phyloP scores from a whole-genome alignment of 1,139 yeast genomes.

The Eremothecium cymbalariae region DNA sequence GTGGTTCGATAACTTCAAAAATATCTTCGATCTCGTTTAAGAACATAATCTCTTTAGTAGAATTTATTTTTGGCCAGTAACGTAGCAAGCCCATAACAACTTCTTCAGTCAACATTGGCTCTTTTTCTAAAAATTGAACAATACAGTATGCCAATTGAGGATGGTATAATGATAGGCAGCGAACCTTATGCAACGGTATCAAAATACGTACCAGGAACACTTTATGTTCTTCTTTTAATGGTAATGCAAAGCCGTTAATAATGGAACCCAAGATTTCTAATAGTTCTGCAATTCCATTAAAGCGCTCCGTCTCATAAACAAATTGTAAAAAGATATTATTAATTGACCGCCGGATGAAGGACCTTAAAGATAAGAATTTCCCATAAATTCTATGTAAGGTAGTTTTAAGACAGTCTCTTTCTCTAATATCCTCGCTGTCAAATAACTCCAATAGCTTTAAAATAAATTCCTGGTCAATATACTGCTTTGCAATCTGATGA shows the following conservation, averaged over 20 bases:
- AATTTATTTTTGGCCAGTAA: conserved; percentile 95
- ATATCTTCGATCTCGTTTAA: conserved; percentile 93
- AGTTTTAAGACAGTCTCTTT: conserved; percentile 89
- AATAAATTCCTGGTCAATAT: conserved; percentile 85
- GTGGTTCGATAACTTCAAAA: conserved; percentile 91
- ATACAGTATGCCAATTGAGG: conserved; percentile 97
- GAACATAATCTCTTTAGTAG: conserved; percentile 94
- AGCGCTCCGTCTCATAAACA: conserved; percentile 89
- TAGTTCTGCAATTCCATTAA: conserved; percentile 92
- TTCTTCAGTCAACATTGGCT: conserved; percentile 84
- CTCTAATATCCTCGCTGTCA: conserved; percentile 95
- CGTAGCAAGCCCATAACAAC: conserved; percentile 87
- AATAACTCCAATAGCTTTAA: conserved; percentile 74
- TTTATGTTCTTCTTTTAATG: conserved; percentile 94
- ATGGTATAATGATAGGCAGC: conserved; percentile 80
- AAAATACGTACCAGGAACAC: conserved; percentile 81
- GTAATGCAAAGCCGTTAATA: conserved; percentile 95
- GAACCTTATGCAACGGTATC: conserved; percentile 87
- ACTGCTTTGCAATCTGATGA: conserved; percentile 87
- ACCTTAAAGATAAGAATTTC: conserved; percentile 80
- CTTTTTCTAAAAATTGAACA: conserved; percentile 92
- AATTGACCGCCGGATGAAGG: conserved; percentile 85
- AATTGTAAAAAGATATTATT: conserved; percentile 89
- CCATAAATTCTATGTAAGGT: conserved; percentile 95
- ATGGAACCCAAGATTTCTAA: conserved; percentile 92